Conservation (phyloP, 345 rosid genomes). For the Hibiscus tridactylites region DNA sequence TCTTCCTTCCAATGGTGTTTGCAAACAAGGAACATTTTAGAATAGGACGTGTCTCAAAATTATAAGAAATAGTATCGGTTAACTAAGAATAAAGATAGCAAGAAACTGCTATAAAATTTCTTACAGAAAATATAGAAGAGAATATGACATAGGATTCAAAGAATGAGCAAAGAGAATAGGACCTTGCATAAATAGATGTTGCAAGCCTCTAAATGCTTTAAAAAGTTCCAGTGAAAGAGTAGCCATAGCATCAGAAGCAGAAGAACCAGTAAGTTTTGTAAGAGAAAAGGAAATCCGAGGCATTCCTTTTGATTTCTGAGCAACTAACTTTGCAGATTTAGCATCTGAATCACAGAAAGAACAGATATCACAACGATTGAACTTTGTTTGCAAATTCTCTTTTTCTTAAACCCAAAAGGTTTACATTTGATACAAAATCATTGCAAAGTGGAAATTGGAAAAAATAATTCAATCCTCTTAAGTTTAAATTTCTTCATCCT, state of each 20-base stretch:
- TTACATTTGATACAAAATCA: neutral
- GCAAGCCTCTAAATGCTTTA: constrained; percentile 39
- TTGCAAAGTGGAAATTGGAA: neutral
- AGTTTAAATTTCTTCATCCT: neutral
- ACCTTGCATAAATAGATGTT: constrained; percentile 44
- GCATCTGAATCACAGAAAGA: constrained; percentile 30
- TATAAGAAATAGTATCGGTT: too few species aligned
- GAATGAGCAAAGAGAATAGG: neutral
- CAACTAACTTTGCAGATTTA: constrained; percentile 48
- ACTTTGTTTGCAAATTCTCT: neutral
- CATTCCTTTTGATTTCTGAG: constrained; percentile 91
- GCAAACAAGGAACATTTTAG: too few species aligned
- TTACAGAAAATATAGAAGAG: too few species aligned
- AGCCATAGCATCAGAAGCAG: constrained; percentile 56
- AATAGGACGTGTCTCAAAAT: too few species aligned
- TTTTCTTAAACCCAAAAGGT: neutral
- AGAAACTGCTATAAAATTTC: too few species aligned
- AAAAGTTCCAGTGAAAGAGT: constrained; percentile 55
- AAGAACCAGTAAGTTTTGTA: constrained; percentile 40
- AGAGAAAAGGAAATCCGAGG: constrained; percentile 56
- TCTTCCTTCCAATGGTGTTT: too few species aligned
- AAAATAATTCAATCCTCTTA: neutral
- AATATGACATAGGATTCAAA: too few species aligned
- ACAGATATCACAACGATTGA: neutral
- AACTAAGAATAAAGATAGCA: too few species aligned